Evolutionary conservation across 2,329 filamentous ascomycete species (phyloP), one percentile per base, ranked within the genome.

Genomic region (Penicillium sp.): DNA sequence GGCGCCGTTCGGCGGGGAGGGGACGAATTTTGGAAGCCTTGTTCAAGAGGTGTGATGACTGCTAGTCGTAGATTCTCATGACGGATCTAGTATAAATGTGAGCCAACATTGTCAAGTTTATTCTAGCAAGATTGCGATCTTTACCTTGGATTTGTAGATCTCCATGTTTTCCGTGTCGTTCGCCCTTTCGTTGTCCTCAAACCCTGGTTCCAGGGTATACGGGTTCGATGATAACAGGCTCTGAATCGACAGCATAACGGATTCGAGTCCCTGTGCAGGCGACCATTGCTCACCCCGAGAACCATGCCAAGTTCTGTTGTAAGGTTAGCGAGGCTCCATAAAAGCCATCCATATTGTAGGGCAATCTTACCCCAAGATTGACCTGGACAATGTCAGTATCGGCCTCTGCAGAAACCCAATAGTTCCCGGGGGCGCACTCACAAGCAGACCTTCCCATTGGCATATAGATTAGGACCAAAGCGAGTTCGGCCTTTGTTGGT

Each of bases 401-500:
- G 19, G n/a, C 4, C 7, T 33, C 13, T 31, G 24, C 15, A 24
- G 1, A 15, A 17, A 21, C 8, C 6, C 4, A 13, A 38, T 33
- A 6, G 10, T 17, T 5, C 12, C 1, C 2, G 5, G 6, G 8
- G 22, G 15, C 15, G 15, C 13, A 78, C 85, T 75, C 70, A 94
- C 81, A 98, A 70, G 73, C 93, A 98, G 49, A 98, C 90, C 71
- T 91, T 94, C 43, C 93, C 93, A 43, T 75, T 81, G 1, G 89
- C 78, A 65, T 98, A 98, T 53, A 98, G 95, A 64, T 98, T 98
- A 3, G 93, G 93, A 63, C 96, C 96, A 75, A 97, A 97, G 7
- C 93, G 83, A 64, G 85, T 89, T 52, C 84, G 78, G 10, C 91
- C 91, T n/a, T 78, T 76, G 64, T 97, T 96, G 1, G 91, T 98